phyloP scores from a whole-genome alignment of 768 basidiomycete genomes.

The Nidularia sp. region DNA sequence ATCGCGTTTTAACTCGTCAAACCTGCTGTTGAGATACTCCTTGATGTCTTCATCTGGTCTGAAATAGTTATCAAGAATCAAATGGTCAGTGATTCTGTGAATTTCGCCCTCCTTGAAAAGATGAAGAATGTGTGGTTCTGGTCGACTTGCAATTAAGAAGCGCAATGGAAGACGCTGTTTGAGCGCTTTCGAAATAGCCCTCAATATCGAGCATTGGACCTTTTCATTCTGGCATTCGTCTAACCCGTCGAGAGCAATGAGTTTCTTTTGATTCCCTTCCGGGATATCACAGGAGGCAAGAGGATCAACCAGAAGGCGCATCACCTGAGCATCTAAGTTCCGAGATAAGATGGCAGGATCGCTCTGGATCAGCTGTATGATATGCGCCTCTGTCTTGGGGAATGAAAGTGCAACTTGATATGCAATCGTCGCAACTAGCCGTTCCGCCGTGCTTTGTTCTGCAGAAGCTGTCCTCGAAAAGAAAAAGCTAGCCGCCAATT shows the following conservation, averaged over 20 bases:
- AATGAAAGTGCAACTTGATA: conserved; percentile 11
- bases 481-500: conserved; percentile 13
- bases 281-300: too few relatives aligned
- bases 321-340: conserved; percentile 8
- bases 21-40: conserved; percentile 7
- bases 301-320: too few relatives aligned
- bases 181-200: conserved; percentile 1
- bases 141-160: conserved; percentile 21
- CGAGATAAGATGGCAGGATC: conserved; percentile 11
- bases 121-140: conserved; percentile 14
- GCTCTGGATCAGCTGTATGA: conserved; percentile 2
- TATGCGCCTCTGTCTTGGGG: conserved; percentile 1
- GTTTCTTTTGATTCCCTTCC: too few relatives aligned
- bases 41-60: conserved; percentile 11
- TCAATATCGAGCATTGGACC: conserved; percentile 9
- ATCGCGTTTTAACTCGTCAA: conserved; percentile 3
- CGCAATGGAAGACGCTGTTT: conserved; percentile 7
- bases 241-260: background rate
- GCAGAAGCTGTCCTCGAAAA: conserved; percentile 7
- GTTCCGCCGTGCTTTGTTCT: background rate
- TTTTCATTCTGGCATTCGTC: conserved; percentile 12
- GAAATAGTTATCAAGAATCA: conserved; percentile 3
- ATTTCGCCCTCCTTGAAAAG: conserved; percentile 3
- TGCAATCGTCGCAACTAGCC: conserved; percentile 14
- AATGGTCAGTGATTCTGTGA: background rate